phyloP scores from a whole-genome alignment of 176 grass and related monocot species.

The Tuctoria greenei region DNA sequence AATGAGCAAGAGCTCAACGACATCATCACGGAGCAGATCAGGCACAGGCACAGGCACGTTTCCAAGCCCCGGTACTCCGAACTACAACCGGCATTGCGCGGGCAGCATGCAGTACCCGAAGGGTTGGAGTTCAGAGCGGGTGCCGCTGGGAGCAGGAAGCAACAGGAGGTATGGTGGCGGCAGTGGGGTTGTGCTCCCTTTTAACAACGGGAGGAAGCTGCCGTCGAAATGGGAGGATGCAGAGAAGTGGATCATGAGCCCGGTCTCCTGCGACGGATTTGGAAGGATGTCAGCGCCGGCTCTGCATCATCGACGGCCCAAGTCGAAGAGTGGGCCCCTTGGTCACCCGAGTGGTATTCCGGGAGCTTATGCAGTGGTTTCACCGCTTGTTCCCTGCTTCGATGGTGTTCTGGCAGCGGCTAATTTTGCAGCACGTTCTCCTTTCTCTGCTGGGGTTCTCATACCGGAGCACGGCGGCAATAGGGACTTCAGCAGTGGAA shows the following conservation, averaged over 20 bases:
- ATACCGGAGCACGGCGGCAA: constrained; percentile 55
- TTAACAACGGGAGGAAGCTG: constrained; percentile 82
- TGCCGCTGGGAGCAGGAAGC: constrained; percentile 53
- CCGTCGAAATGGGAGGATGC: constrained; percentile 99
- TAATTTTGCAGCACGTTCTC: constrained; percentile 66
- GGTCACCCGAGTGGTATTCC: constrained; percentile 52
- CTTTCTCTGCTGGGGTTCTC: constrained; percentile 82
- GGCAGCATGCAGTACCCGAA: constrained; percentile 65
- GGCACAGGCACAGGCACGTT: constrained; percentile 72
- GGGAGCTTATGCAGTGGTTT: constrained; percentile 51
- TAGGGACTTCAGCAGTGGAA: constrained; percentile 44
- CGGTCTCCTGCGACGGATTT: constrained; percentile 58
- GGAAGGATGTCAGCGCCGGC: constrained; percentile 59
- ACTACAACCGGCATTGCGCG: constrained; percentile 62
- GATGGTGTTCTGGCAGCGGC: constrained; percentile 51
- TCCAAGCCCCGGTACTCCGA: constrained; percentile 82
- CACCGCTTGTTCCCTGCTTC: constrained; percentile 65
- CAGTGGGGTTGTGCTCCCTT: constrained; percentile 72
- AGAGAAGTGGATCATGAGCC: constrained; percentile 97
- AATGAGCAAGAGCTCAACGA: constrained; percentile 88
- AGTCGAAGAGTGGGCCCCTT: constrained; percentile 97
- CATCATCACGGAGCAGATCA: constrained; percentile 80
- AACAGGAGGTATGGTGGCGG: constrained; percentile 64
- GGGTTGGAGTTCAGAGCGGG: constrained; percentile 96
- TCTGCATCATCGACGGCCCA: constrained; percentile 77